Percentiles rank a stretch among this genome's conserved stretches.
phyloP scores from a whole-genome alignment of 495 filamentous ascomycete species.

The Aspergillus diversus region DNA sequence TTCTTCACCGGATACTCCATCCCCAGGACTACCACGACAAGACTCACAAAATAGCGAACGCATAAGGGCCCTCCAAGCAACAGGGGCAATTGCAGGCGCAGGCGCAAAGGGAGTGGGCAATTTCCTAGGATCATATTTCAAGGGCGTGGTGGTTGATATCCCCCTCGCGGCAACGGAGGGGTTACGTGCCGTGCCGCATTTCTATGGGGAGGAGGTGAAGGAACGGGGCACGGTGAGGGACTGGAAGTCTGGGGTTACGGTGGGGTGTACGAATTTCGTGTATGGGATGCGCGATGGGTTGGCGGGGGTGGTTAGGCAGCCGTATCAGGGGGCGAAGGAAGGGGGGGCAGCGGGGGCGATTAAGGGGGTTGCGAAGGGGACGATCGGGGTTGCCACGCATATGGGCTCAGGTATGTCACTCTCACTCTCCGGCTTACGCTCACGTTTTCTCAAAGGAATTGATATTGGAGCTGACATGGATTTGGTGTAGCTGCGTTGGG shows the following conservation, averaged over 20 bases:
- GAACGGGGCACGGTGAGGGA: constrained; percentile 38
- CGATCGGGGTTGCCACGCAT: constrained; percentile 75
- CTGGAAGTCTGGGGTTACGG: constrained; percentile 40
- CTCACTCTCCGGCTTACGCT: no score
- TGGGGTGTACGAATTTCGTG: constrained; percentile 59
- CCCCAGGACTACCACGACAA: constrained; percentile 4
- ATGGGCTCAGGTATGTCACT: constrained; percentile 35
- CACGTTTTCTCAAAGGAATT: no score
- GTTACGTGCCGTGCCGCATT: constrained; percentile 79
- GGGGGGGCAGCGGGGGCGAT: constrained; percentile 63
- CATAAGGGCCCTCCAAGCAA: neutral
- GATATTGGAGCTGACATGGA: constrained; percentile 4
- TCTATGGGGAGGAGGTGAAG: constrained; percentile 67
- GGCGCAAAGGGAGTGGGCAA: constrained; percentile 41
- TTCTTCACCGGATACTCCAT: neutral
- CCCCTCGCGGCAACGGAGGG: constrained; percentile 76
- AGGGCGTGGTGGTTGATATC: constrained; percentile 61
- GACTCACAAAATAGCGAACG: constrained; percentile 4
- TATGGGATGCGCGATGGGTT: constrained; percentile 76
- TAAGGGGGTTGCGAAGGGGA: constrained; percentile 73
- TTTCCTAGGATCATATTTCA: constrained; percentile 35
- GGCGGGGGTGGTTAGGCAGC: constrained; percentile 69
- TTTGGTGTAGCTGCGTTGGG: constrained; percentile 28
- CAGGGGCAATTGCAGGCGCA: constrained; percentile 30
- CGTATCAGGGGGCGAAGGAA: constrained; percentile 62